Percentiles rank a stretch among this genome's conserved stretches.
Conservation (phyloP, 768 basidiomycete genomes). For the Lactifluus subvellereus region DNA sequence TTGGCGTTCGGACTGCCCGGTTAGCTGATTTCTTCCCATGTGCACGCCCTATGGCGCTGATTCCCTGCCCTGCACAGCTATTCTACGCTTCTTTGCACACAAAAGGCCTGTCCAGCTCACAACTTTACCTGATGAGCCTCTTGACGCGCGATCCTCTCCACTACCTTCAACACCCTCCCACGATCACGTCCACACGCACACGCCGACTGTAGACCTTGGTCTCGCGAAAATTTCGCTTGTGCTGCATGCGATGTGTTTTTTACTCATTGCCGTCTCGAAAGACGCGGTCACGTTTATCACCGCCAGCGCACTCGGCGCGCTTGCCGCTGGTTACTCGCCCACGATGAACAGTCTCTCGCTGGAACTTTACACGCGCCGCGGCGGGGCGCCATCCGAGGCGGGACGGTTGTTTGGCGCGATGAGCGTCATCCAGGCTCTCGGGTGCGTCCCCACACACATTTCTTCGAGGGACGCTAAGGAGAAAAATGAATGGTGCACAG, state of each 20-base stretch:
- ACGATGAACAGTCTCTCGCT: constrained; percentile 68
- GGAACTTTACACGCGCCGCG: constrained; percentile 50
- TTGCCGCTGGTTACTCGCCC: constrained; percentile 60
- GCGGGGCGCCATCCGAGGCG: constrained; percentile 45
- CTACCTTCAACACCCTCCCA: neutral
- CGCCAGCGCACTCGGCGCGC: constrained; percentile 44
- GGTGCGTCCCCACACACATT: constrained; percentile 35
- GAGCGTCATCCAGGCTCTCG: constrained; percentile 64
- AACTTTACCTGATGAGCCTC: constrained; percentile 27
- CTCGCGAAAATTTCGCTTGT: constrained; percentile 57
- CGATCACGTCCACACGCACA: constrained; percentile 17
- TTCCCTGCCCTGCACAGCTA: constrained; percentile 34
- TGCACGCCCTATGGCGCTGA: neutral
- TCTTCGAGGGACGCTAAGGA: neutral
- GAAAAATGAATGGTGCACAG: constrained; percentile 31
- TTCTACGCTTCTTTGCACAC: constrained; percentile 50
- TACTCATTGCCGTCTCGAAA: constrained; percentile 43
- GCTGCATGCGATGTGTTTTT: constrained; percentile 31
- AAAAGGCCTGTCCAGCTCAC: constrained; percentile 32
- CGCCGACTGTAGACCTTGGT: constrained; percentile 59
- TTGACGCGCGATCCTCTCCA: constrained; percentile 14
- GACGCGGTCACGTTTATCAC: constrained; percentile 47
- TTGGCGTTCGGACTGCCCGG: constrained; percentile 10
- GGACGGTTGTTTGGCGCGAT: constrained; percentile 79
- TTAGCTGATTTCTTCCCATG: neutral